A percentile compares a stretch with the other conserved stretches of the same genome.
Evolutionary conservation across 495 filamentous ascomycete genomes (phyloP).

Genomic region (Chaetomium fimeti): DNA sequence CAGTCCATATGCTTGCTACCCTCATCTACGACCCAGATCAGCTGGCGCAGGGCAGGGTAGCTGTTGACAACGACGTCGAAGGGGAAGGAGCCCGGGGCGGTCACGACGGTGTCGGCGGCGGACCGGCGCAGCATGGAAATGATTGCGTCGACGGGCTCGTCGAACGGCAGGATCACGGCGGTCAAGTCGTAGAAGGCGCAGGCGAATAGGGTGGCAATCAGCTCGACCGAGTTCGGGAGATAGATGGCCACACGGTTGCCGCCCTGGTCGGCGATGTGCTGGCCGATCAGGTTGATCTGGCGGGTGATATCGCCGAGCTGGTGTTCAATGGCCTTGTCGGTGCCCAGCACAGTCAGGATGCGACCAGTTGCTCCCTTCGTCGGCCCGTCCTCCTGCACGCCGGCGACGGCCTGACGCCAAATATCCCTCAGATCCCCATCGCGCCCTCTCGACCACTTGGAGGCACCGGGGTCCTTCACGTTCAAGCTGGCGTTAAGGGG

Average conservation of each 20-base stretch:
- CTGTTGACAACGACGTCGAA: conserved; percentile 66
- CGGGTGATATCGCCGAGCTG: conserved; percentile 66
- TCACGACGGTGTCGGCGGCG: conserved; percentile 76
- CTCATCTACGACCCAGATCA: conserved; percentile 91
- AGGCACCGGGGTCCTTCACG: conserved; percentile 77
- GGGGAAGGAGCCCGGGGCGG: conserved; percentile 83
- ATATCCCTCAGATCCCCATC: conserved; percentile 91
- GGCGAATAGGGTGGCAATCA: conserved; percentile 62
- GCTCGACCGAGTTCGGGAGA: conserved; percentile 89
- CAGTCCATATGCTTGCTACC: conserved; percentile 90
- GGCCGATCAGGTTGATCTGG: conserved; percentile 85
- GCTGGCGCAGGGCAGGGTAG: conserved; percentile 67
- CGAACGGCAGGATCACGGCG: conserved; percentile 79
- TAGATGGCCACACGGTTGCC: conserved; percentile 84
- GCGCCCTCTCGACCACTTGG: conserved; percentile 76
- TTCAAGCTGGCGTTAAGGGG: conserved; percentile 78
- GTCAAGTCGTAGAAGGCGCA: conserved; percentile 79
- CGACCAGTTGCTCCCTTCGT: conserved; percentile 64
- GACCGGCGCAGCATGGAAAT: conserved; percentile 67
- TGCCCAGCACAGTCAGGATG: conserved; percentile 78
- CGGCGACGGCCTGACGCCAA: conserved; percentile 74
- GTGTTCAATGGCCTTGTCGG: conserved; percentile 68
- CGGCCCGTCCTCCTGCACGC: conserved; percentile 58
- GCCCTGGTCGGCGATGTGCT: conserved; percentile 63
- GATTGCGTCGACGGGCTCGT: conserved; percentile 63